phyloP scores from a whole-genome alignment of 345 rosid genomes.

The Psidium guajava region DNA sequence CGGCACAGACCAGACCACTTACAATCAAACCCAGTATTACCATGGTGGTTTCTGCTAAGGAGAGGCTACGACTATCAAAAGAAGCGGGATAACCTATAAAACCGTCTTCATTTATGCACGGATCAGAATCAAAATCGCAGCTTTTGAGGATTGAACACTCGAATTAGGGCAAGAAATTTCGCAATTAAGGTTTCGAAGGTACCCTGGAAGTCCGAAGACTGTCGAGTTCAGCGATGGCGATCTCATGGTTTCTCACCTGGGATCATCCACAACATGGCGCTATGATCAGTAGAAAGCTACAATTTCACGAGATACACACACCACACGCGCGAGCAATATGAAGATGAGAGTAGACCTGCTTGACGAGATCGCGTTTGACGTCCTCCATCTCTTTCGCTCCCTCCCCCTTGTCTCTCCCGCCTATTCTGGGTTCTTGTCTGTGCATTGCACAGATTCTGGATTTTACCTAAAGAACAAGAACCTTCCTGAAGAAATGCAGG shows the following conservation, averaged over 20 bases:
- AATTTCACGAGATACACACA: neutral
- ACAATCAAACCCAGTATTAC: neutral
- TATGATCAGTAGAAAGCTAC: neutral
- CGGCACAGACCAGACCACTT: neutral
- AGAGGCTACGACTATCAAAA: no score
- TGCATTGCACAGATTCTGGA: neutral
- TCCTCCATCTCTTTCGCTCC: neutral
- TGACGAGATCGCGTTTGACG: neutral
- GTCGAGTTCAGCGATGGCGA: slow-evolving; percentile 35
- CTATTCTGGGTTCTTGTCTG: neutral
- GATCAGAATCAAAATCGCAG: neutral
- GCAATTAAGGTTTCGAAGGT: neutral
- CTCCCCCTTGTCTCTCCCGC: neutral
- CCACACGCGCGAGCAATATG: neutral
- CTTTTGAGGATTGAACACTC: neutral
- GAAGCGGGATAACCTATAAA: neutral
- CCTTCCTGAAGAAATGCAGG: no score
- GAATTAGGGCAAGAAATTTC: neutral
- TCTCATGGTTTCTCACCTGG: slow-evolving; percentile 36
- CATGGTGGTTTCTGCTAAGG: neutral
- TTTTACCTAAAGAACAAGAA: no score
- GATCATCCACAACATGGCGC: neutral
- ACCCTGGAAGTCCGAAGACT: slow-evolving; percentile 27
- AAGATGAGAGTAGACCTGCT: neutral
- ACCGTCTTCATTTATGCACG: neutral